Evolutionary conservation across 352 stramenopile genomes (phyloP), one percentile per base, ranked within the genome.

Genomic region (Phytophthora litchii): DNA sequence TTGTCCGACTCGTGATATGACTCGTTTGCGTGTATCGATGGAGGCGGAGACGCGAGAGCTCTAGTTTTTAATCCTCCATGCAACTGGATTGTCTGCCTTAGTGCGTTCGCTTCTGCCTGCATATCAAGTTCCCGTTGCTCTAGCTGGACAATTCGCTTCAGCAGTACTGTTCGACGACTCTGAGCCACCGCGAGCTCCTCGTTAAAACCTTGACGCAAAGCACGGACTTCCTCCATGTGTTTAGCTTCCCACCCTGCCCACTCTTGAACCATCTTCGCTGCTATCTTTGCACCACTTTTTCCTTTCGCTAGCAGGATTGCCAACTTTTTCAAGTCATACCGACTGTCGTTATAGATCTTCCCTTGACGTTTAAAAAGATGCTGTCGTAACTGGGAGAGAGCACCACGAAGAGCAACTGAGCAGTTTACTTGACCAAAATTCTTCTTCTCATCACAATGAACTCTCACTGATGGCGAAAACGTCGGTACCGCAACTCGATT

Each of bases 191-290:
- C 23, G n/a, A 27, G 35, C 37, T 70, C 45, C 23, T 71, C 56
- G 23, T 41, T 52, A 59, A 62, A 60, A 13, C 61, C 47, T 50
- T 48, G 55, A 8, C 55, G 57, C 43, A 74, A 20, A 12, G 38
- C 23, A 12, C 42, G 60, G 16, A 71, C 21, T 42, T 74, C 66
- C 5, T 64, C 34, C 10, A 70, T 23, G 35, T 74, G 66, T 6
- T 50, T 61, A 2, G 35, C 55, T 55, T 74, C 60, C 66, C 66
- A 74, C 10, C 52, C 40, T 19, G 66, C 60, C 66, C 66, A 74
- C 17, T 68, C 45, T 36, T 60, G 54, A 49, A 74, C 48, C 14
- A 74, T 67, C 27, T 67, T 67, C 4, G 66, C 66, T 36, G 66
- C 66, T n/a, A 27, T 7, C 25, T 69, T 69, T 3, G 12, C 44